Evolutionary conservation across 768 basidiomycete genomes (phyloP), one percentile per base, ranked within the genome.

Genomic region (Pulveroboletus ravenelii): DNA sequence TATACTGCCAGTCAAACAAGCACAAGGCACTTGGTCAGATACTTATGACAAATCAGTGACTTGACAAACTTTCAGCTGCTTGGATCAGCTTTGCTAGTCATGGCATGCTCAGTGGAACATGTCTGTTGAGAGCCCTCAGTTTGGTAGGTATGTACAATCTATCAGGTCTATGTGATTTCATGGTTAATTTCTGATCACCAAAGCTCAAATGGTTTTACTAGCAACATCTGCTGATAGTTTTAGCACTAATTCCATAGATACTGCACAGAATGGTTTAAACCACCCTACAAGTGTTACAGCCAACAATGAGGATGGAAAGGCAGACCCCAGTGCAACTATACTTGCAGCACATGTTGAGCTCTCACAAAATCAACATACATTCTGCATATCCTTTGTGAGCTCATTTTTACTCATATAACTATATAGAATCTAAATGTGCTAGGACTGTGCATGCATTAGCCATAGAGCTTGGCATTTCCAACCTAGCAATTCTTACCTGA

Each of bases 21-120:
- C 17, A 47, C 3, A 57, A 57, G 17, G 42, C 63, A 0, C 59
- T 73, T 1, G 42, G 53, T 2, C 68, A 72, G 35, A 73, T 73
- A 56, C 62, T 30, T 30, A 10, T 30, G 7, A 30, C 30, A 2
- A 30, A 30, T 10, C 30, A 30, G 30, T 10, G 9, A 30, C 30
- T 30, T 10, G 30, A 30, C 30, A 30, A 30, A 9, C 30, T 30
- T 8, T 30, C 30, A 30, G 30, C 30, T 30, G 9, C 9, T 2
- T 9, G 30, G 30, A 30, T 10, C 30, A 30, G 10, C 9, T 30
- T 30, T 10, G 9, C 6, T 10, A 6, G 9, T n/a, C n/a, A n/a
- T n/a, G n/a, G n/a, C n/a, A n/a, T n/a, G n/a, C n/a, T n/a, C n/a
- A n/a, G n/a, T n/a, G 30, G 30, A 30, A 30, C 30, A 9, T 30